Conservation (phyloP, 106 monocot genomes). For the Triglochin maritima region DNA sequence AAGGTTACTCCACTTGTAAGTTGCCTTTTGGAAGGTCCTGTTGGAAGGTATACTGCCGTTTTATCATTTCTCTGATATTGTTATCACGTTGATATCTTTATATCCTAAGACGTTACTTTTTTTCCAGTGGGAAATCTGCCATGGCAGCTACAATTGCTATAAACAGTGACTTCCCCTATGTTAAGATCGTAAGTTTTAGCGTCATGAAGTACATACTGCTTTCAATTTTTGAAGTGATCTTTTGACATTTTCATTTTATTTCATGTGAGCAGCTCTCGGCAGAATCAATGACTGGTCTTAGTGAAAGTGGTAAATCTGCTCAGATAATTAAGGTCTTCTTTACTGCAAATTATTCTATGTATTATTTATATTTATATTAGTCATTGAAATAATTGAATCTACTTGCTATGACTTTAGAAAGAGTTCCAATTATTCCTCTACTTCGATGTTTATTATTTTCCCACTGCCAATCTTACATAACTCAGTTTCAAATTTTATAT, state of each 20-base stretch:
- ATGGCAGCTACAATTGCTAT: constrained; percentile 85
- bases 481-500: too few relatives aligned
- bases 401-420: background rate
- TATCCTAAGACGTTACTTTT: background rate
- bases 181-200: constrained; percentile 78
- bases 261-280: constrained; percentile 55
- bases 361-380: background rate
- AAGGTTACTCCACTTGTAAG: constrained; percentile 90
- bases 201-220: background rate
- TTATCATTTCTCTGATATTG: constrained; percentile 1
- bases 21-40: constrained; percentile 88
- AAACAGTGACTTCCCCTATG: constrained; percentile 91
- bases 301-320: constrained; percentile 90
- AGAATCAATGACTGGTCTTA: constrained; percentile 90
- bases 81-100: background rate
- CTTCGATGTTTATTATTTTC: too few relatives aligned
- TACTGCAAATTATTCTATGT: background rate
- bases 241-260: constrained; percentile 4
- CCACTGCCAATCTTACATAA: too few relatives aligned
- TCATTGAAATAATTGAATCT: background rate
- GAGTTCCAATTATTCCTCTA: too few relatives aligned
- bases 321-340: constrained; percentile 71
- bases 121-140: constrained; percentile 87
- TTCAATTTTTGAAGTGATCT: background rate
- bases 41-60: constrained; percentile 53